Evolutionary conservation across 1,284 basidiomycete genomes (phyloP).

Genomic region (Ceratobasidium papillatum): DNA sequence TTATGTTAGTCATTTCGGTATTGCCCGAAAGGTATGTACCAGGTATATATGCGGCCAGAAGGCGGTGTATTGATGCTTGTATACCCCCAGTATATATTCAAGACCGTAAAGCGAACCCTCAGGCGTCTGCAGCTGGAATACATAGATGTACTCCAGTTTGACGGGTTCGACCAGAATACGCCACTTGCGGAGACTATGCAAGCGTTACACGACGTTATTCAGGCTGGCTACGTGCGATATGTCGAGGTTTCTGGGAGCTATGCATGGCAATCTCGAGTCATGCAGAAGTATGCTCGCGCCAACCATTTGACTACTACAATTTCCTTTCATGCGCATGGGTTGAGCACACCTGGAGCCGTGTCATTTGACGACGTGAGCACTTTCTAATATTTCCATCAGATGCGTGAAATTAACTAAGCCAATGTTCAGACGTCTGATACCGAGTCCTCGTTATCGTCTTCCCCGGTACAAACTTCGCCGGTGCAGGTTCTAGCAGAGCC

Average conservation of each 20-base stretch:
- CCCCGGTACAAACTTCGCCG: not conserved
- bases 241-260: slow-evolving; percentile 23
- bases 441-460: slow-evolving; percentile 13
- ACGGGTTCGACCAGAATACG: slow-evolving; percentile 11
- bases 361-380: slow-evolving; percentile 8
- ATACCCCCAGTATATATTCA: slow-evolving; percentile 36
- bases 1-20: slow-evolving; percentile 53
- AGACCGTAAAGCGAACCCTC: slow-evolving; percentile 23
- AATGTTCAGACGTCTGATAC: not conserved
- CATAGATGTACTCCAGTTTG: slow-evolving; percentile 32
- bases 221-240: slow-evolving; percentile 33
- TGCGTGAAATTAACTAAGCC: not conserved
- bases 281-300: slow-evolving; percentile 13
- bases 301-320: slow-evolving; percentile 17
- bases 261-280: slow-evolving; percentile 28
- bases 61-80: slow-evolving; percentile 45
- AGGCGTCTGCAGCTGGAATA: slow-evolving; percentile 8
- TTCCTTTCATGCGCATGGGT: slow-evolving; percentile 8
- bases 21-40: slow-evolving; percentile 50
- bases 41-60: slow-evolving; percentile 38
- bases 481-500: not conserved
- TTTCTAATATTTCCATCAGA: not conserved
- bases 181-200: slow-evolving; percentile 31
- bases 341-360: not conserved
- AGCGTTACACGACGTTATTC: slow-evolving; percentile 23